Base-by-base conservation (phyloP, 805 yeast species). In the Candida insectorum region DNA sequence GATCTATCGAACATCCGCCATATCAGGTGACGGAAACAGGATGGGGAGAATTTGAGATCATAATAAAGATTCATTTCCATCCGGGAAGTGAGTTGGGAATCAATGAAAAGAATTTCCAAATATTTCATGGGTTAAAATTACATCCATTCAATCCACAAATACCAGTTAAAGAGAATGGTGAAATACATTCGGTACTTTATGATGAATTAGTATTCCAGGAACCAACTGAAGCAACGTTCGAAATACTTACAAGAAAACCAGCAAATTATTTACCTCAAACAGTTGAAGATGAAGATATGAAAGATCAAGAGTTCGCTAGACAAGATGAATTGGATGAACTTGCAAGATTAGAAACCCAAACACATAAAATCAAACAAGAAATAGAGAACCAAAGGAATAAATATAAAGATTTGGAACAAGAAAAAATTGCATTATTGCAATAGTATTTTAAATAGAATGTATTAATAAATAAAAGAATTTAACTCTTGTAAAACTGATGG, bases 31-130 rank as follows among this genome's bases (percentile, higher is more conserved):
- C 95, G 2, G 99, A 93, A 52, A 85, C 97, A 0, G 99, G 99
- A 0, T 93, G 99, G 99, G 99, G 99, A 45, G 99, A 93, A 58
- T 93, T 93, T 59, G 99, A 93, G 52, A 83, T 93, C 41, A 77
- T 85, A 23, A 80, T 93, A 35, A 85, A 89, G 53, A 76, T 93
- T 12, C 89, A 81, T 56, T 93, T 93, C 57, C 81, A 79, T 24
- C 73, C 81, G n/a, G 95, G 85, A 19, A 81, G 94, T 11, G 73
- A 66, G 28, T 48, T 66, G 26, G 70, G 71, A 2, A 61, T 65
- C 21, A 81, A 80, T 46, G 98, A 93, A 53, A 93, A 93, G 64
- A 81, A 84, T 57, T 63, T 93, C 29, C 83, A 80, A 26, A 67
- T 93, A 31, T 85, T 87, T 52, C 98, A 93, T 54, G 96, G 85